phyloP scores from a whole-genome alignment of 129 eudicot genomes.

The Smallanthus sonchifolius region DNA sequence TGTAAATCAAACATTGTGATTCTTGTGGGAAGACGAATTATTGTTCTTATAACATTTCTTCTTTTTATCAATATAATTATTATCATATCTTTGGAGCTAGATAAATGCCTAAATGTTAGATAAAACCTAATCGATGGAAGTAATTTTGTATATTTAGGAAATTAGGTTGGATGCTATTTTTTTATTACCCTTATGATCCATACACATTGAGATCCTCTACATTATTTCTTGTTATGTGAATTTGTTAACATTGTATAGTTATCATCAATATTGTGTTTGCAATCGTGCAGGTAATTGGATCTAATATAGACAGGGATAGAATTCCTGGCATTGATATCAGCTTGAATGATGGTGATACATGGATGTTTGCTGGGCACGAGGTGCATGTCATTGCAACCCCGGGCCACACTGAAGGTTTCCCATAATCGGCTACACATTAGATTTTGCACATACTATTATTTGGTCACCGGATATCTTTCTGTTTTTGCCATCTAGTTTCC shows the following conservation, averaged over 20 bases:
- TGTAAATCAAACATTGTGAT: neutral
- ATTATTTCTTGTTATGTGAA: neutral
- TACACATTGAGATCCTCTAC: no score
- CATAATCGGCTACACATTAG: neutral
- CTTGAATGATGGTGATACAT: slow-evolving; percentile 80
- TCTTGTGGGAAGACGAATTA: neutral
- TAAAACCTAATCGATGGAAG: no score
- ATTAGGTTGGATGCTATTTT: no score
- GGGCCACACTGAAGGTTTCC: slow-evolving; percentile 82
- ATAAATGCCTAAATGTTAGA: no score
- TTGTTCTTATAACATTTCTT: neutral
- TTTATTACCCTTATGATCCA: no score
- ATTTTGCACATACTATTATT: neutral
- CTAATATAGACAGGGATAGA: slow-evolving; percentile 65
- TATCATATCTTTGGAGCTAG: neutral
- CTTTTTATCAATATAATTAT: neutral
- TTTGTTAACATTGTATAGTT: neutral
- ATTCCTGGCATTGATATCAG: slow-evolving; percentile 93
- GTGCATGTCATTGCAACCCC: slow-evolving; percentile 87
- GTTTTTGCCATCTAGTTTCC: neutral
- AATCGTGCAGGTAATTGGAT: slow-evolving; percentile 75
- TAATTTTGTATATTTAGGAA: no score
- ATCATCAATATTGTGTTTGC: neutral
- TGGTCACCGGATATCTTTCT: neutral
- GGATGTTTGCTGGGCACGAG: slow-evolving; percentile 97